These are phyloP conservation scores for Lasiodiplodia hormozganensis DNA, from an alignment of 2,329 filamentous ascomycete genomes.

Conservation along the genomic window DNA sequence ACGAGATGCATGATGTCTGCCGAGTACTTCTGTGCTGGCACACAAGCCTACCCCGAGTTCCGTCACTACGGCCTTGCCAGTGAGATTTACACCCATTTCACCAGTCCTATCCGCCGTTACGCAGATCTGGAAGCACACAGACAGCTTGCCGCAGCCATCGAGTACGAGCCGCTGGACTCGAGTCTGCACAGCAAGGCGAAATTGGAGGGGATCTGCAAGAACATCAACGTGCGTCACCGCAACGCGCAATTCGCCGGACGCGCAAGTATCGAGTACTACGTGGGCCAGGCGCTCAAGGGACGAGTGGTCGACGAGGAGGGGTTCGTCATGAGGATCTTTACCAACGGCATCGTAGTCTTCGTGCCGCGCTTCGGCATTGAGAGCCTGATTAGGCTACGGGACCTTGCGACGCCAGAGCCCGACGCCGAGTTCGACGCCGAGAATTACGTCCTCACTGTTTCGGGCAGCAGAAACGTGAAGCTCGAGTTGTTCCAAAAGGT, in stretches of 20 bases:
- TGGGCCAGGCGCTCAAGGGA: slow-evolving; percentile 91
- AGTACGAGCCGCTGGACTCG: slow-evolving; percentile 85
- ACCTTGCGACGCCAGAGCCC: slow-evolving; percentile 77
- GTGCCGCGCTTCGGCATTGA: slow-evolving; percentile 97
- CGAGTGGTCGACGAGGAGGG: slow-evolving; percentile 81
- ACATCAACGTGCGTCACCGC: slow-evolving; percentile 96
- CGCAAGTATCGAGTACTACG: slow-evolving; percentile 96
- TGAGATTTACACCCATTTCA: slow-evolving; percentile 99
- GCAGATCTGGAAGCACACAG: slow-evolving; percentile 95
- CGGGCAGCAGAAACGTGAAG: slow-evolving; percentile 61
- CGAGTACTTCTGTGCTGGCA: slow-evolving; percentile 96
- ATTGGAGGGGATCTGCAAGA: slow-evolving; percentile 93
- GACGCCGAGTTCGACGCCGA: slow-evolving; percentile 86
- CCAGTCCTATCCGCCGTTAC: slow-evolving; percentile 94
- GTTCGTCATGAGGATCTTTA: slow-evolving; percentile 96
- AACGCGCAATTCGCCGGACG: slow-evolving; percentile 96
- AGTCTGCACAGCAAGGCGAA: slow-evolving; percentile 81
- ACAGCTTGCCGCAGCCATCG: slow-evolving; percentile 93
- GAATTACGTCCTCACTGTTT: slow-evolving; percentile 75
- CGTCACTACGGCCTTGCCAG: slow-evolving; percentile 95
- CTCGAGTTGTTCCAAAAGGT: slow-evolving; percentile 94
- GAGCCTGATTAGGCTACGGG: slow-evolving; percentile 83
- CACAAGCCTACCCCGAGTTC: slow-evolving; percentile 92
- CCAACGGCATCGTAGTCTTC: slow-evolving; percentile 95
- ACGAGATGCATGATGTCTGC: slow-evolving; percentile 99